Evolutionary conservation across 2,329 filamentous ascomycete species (phyloP), one percentile per base, ranked within the genome.

Genomic region (Ceratocystis papillata): DNA sequence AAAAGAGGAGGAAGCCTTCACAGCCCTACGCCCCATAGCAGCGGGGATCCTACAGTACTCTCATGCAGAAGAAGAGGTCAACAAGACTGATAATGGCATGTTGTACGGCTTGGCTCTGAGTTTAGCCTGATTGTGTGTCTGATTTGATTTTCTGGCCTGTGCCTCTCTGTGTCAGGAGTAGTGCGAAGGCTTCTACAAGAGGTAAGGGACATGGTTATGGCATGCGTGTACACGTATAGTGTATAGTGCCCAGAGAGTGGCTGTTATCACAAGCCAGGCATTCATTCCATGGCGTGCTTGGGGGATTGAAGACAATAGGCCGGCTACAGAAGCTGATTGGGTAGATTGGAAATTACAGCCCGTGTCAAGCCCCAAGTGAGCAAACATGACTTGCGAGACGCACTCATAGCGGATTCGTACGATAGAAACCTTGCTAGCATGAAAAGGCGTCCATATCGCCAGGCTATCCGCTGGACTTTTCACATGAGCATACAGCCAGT

Each of bases 221-320:
- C 10, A 3, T 41, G 10, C 10, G 37, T 41, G 37, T 41, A 41
- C 37, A 41, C 37, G 37, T 15, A 12, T 12, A 41, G 12, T 41
- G 3, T 41, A 15, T 12, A 41, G 37, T 15, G 3, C 3, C 10
- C 5, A 53, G 48, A 53, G 10, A 25, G 20, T 28, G 48, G 15
- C 48, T 25, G 12, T 15, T 28, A 25, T 25, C 28, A 59, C 28
- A 59, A 59, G 17, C 55, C 28, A 33, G 17, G 17, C 28, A 59
- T 59, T 22, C 28, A 59, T 59, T 22, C 22, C 55, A 59, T 59
- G 55, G 55, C 28, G 55, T 59, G 55, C 28, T 59, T 33, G 28
- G 6, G 28, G 55, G 55, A 59, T 59, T 12, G 15, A n/a, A 33
- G 7, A 33, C 55, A 41, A 59, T 20, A 59, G 17, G 25, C 55